Evolutionary conservation across 2,329 filamentous ascomycete species (phyloP), one percentile per base, ranked within the genome.

Genomic region (Verticillium nonalfalfae): DNA sequence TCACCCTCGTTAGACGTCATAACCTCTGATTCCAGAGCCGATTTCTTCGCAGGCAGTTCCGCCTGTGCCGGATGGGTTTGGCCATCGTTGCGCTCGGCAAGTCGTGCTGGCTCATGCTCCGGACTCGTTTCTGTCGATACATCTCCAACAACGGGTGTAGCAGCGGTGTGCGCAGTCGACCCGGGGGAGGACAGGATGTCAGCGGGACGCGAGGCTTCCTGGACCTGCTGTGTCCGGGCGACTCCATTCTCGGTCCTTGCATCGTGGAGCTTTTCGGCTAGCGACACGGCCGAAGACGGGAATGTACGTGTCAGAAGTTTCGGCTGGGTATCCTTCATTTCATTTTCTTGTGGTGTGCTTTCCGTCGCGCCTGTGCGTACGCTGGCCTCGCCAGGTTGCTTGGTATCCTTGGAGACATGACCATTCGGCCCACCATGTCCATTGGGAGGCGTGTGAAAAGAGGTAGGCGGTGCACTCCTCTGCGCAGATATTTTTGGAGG

Each of bases 81-180:
- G 45, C 61, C 71, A 55, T 79, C 80, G 59, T 73, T 72, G 38
- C 77, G 76, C 67, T 86, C 80, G 15, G 79, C 72, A 66, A 84
- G 85, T 54, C 83, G 81, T 57, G 83, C 78, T 18, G 79, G 81
- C 57, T 92, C 89, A 60, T 89, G 84, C 60, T 90, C 89, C 1
- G 89, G 87, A 67, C 89, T 93, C 1, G 90, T 93, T 66, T 89
- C 87, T 1, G 89, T 85, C 1, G 90, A 93, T 7, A 81, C 83
- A 64, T 89, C 84, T 63, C 87, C 83, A 45, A 87, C 81, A 39
- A 82, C 84, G 1, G 91, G 89, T 0, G 91, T 95, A 26, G 88
- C 86, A 60, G 87, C 87, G 54, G 90, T 93, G 67, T 88, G 87
- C 1, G 87, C 83, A 36, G 89, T 93, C 6, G 91, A 94, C 2